Conservation (phyloP, 345 rosid genomes). For the Boechera stricta region DNA sequence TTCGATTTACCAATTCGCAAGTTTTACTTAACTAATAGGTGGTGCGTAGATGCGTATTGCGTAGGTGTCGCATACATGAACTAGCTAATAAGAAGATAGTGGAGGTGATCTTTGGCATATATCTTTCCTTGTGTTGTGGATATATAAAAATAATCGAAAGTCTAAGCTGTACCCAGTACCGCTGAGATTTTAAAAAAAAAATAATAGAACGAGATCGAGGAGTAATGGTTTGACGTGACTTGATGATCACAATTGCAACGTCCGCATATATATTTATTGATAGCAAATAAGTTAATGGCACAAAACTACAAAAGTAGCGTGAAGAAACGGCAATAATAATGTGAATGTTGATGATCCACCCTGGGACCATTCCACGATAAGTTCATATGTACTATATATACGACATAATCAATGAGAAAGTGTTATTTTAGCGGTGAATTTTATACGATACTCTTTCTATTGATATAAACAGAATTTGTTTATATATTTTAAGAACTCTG, state of each 20-base stretch:
- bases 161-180: neutral
- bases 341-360: constrained; percentile 36
- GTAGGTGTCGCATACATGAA: constrained; percentile 17
- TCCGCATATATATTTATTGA: constrained; percentile 23
- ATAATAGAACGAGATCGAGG: neutral
- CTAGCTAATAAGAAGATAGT: neutral
- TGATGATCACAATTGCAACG: constrained; percentile 31
- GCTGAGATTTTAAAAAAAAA: neutral
- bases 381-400: constrained; percentile 26
- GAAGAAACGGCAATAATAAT: constrained; percentile 45
- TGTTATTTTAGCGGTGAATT: constrained; percentile 32
- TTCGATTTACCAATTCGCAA: constrained; percentile 13
- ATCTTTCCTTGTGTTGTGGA: constrained; percentile 4
- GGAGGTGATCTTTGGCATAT: constrained; percentile 5
- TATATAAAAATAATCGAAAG: neutral
- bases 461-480: constrained; percentile 13
- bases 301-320: constrained; percentile 39
- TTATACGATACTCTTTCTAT: constrained; percentile 20
- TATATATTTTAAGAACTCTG: constrained; percentile 4
- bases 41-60: constrained; percentile 14
- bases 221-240: constrained; percentile 30
- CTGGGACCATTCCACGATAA: constrained; percentile 43
- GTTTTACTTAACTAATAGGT: neutral
- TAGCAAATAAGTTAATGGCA: constrained; percentile 30
- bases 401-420: constrained; percentile 31